Conservation (phyloP, 139 green algal species). For the Chlamydomonas sp. region DNA sequence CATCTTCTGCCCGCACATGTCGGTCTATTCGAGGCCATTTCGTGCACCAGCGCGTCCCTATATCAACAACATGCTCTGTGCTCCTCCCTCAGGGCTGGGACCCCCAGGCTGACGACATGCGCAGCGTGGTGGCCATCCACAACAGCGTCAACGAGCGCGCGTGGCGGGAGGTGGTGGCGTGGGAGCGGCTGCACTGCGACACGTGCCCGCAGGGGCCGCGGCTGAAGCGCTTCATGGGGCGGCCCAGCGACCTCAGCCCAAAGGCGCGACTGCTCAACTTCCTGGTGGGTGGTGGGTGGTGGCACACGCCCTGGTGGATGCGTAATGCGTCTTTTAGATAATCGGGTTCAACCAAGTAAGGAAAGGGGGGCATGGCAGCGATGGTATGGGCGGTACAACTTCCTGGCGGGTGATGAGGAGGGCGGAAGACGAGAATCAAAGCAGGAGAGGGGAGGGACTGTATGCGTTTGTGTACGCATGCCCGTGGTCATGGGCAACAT, state of each 20-base stretch:
- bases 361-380: no score
- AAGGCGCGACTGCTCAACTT: constrained; percentile 94
- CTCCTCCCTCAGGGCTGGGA: constrained; percentile 75
- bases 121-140: constrained; percentile 91
- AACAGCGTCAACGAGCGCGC: constrained; percentile 95
- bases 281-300: constrained; percentile 65
- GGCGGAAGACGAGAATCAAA: no score
- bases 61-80: neutral
- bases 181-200: constrained; percentile 75
- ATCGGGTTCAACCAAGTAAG: no score
- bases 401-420: no score
- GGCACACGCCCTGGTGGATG: no score
- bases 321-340: no score
- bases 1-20: constrained; percentile 53
- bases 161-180: constrained; percentile 87
- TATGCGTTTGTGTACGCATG: no score
- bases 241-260: constrained; percentile 86
- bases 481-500: no score
- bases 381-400: no score
- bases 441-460: no score
- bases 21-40: no score
- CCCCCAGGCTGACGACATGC: constrained; percentile 83
- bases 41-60: neutral
- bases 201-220: constrained; percentile 64
- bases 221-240: constrained; percentile 84